Base-by-base conservation (phyloP, 2,329 filamentous ascomycete genomes). In the Talaromyces sp. region DNA sequence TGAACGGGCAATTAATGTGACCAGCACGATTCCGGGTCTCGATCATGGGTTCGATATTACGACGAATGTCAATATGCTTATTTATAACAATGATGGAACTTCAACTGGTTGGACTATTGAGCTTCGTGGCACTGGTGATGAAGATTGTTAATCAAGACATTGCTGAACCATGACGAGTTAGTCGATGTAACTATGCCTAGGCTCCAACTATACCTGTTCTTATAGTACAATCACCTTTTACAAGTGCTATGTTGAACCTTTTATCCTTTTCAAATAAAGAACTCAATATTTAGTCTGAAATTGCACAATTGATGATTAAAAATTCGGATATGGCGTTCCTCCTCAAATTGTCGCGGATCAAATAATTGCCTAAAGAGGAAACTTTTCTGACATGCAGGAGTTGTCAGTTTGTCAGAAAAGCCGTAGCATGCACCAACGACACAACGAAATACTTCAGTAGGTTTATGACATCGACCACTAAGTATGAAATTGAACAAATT, bases 401-500 rank as follows among this genome's bases (percentile, higher is more conserved):
- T 22, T 54, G 47, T 62, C 60, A 62, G 60, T 17, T 13, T 62
- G 60, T 62, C 60, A 62, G 59, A 62, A 61, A 61, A 56, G 31
- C 53, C 31, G 31, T 5, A 25, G 11, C 31, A 13, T n/a, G 11
- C 29, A 56, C 53, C n/a, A 56, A 34, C 53, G 31, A 38, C n/a
- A n/a, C 10, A 38, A 10, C 31, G 8, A 38, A 19, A 31, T 54
- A 56, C 34, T 15, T 54, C 19, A 56, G 17, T 38, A 38, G 38
- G 5, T 56, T 38, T 56, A 56, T 38, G 7, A 25, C 4, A 38
- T 3, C 15, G 19, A 56, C 5, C 13, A 36, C 6, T 11, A 38
- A 38, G n/a, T 38, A 19, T 19, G n/a, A 1, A 5, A 15, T 2
- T 3, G 19, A 25, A 8, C 10, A 25, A 5, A 19, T 36, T 38